These are phyloP conservation scores for Echinochloa phyllopogon DNA, from an alignment of 176 grass and related monocot genomes.

Conservation along the genomic window DNA sequence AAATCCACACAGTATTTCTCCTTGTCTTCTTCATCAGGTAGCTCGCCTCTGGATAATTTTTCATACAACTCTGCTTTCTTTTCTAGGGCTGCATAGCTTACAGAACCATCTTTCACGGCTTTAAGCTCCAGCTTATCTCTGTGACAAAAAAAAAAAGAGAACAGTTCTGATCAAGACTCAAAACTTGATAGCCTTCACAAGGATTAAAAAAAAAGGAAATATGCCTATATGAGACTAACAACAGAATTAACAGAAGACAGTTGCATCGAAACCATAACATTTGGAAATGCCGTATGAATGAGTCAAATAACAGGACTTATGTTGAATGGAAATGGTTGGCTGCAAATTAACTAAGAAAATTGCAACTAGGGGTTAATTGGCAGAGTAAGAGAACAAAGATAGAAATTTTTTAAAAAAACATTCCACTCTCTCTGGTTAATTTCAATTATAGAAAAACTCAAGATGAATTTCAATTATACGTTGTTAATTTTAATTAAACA, in stretches of 20 bases:
- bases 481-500: not conserved
- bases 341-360: conserved; percentile 1
- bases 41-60: conserved; percentile 73
- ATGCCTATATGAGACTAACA: not conserved
- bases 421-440: conserved; percentile 10
- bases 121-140: conserved; percentile 98
- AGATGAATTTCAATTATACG: not conserved
- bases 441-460: not conserved
- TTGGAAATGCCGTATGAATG: conserved; percentile 8
- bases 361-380: conserved; percentile 6
- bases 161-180: conserved; percentile 14
- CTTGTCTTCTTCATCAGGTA: conserved; percentile 89
- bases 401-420: not conserved
- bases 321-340: not conserved
- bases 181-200: conserved; percentile 11
- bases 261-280: not conserved
- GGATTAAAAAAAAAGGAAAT: not conserved
- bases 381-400: not conserved
- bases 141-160: conserved; percentile 28
- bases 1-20: conserved; percentile 99
- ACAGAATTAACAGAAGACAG: not conserved
- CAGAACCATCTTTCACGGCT: conserved; percentile 79
- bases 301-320: not conserved
- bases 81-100: conserved; percentile 82
- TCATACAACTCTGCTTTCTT: conserved; percentile 91